Conservation (phyloP, 2,329 filamentous ascomycete species). For the Colletotrichum sp. region DNA sequence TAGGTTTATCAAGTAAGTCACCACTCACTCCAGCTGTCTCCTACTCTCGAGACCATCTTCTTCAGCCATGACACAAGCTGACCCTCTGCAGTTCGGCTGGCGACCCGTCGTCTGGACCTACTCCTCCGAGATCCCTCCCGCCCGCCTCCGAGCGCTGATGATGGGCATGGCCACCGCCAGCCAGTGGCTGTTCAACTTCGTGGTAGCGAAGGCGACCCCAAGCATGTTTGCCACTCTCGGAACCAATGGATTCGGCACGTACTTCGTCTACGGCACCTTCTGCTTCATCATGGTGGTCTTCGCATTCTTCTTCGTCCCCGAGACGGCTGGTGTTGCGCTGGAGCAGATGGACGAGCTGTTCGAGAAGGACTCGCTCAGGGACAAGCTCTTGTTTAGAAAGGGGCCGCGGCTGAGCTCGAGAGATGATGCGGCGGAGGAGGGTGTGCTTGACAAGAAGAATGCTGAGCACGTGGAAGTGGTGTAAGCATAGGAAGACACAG, state of each 20-base stretch:
- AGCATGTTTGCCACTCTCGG: slow-evolving; percentile 56
- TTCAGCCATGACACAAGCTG: background rate
- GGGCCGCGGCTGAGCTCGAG: background rate
- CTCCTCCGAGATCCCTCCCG: slow-evolving; percentile 65
- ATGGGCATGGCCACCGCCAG: slow-evolving; percentile 65
- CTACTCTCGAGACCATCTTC: fast-evolving
- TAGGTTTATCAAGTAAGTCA: background rate
- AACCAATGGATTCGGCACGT: slow-evolving; percentile 43
- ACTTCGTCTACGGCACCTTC: slow-evolving; percentile 63
- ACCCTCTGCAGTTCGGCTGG: slow-evolving; percentile 45
- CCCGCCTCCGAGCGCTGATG: slow-evolving; percentile 61
- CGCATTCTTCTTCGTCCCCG: slow-evolving; percentile 44
- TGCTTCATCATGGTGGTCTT: slow-evolving; percentile 62
- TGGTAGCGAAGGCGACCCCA: slow-evolving; percentile 63
- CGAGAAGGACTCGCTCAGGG: background rate
- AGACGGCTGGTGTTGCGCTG: slow-evolving; percentile 46
- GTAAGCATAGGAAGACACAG: background rate
- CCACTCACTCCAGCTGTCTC: fast-evolving
- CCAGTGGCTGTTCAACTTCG: slow-evolving; percentile 69
- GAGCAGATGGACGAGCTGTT: slow-evolving; percentile 36
- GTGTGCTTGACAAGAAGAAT: background rate
- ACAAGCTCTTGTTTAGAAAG: background rate
- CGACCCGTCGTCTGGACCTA: slow-evolving; percentile 57
- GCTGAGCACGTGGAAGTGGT: background rate
- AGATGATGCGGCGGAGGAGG: background rate